Evolutionary conservation across 768 basidiomycete genomes (phyloP), one percentile per base, ranked within the genome.

Genomic region (Kwoniella shandongensis): DNA sequence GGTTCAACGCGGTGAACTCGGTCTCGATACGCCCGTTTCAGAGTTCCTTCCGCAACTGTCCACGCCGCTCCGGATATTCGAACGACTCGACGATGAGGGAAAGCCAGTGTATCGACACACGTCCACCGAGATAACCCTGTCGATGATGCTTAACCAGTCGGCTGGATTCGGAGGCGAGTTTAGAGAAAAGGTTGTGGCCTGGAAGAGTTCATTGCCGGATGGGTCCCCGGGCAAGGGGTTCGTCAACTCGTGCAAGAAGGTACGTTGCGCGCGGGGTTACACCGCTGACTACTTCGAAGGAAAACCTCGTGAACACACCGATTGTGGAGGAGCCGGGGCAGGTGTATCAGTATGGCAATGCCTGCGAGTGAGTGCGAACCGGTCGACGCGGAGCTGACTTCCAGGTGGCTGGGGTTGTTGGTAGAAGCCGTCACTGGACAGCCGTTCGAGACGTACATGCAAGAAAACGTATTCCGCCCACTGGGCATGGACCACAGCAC

Each of bases 161-260:
- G 55, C 60, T 42, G 72, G 72, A 26, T 71, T 74, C 44, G 72
- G 72, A 1, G 54, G 30, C 13, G 72, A 71, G 51, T 69, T 69
- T 26, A 61, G 59, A 6, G 53, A 56, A 6, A 57, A 48, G 8
- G 63, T 74, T 2, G 50, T 46, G n/a, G 53, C 39, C 0, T 71
- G 67, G 67, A 69, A 69, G 32, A 32, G 32, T 13, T 32, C 32
- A 6, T 13, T 32, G 44, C 57, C 46, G 51, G 49, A 25, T 8
- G 53, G 49, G 18, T 45, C 44, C 5, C 61, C 54, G 22, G 69
- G 63, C 11, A 57, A 41, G 25, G 70, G 72, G 3, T 71, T 63
- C 35, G 70, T 71, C 32, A 74, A 74, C 44, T 53, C 48, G n/a
- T 71, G 72, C 53, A 67, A 74, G 54, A 40, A 62, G 39, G 65